phyloP scores from a whole-genome alignment of 2,329 filamentous ascomycete species.

The Fusarium chuoi region DNA sequence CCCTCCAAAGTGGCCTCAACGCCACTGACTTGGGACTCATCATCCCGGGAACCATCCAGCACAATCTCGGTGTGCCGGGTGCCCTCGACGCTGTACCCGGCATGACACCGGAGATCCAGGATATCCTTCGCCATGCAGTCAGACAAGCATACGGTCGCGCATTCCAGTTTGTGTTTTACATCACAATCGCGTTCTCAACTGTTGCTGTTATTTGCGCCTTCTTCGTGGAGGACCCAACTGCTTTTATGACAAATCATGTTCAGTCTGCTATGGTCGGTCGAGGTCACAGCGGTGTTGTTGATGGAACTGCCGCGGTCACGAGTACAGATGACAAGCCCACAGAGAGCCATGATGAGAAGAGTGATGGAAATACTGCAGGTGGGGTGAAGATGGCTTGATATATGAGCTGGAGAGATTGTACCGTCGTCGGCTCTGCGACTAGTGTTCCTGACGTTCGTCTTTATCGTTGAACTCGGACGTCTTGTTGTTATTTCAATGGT shows the following conservation, averaged over 20 bases:
- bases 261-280: slow-evolving; percentile 6
- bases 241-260: slow-evolving; percentile 23
- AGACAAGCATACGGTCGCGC: slow-evolving; percentile 9
- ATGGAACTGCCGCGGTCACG: neutral
- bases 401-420: too few relatives aligned
- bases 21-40: neutral
- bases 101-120: neutral
- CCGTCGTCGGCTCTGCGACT: neutral
- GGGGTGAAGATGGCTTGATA: neutral
- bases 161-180: slow-evolving; percentile 17
- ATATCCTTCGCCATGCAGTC: neutral
- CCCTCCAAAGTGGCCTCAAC: neutral
- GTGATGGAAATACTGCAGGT: neutral
- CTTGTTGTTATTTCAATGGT: neutral
- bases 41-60: neutral
- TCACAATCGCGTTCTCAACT: slow-evolving; percentile 15
- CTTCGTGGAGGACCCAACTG: slow-evolving; percentile 6
- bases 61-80: slow-evolving; percentile 5
- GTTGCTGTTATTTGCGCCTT: slow-evolving; percentile 2
- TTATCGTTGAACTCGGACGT: neutral
- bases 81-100: neutral
- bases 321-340: neutral
- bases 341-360: neutral
- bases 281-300: neutral
- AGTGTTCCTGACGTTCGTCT: neutral